Conservation (phyloP, 2,329 filamentous ascomycete species). For the Exophiala oligosperma region DNA sequence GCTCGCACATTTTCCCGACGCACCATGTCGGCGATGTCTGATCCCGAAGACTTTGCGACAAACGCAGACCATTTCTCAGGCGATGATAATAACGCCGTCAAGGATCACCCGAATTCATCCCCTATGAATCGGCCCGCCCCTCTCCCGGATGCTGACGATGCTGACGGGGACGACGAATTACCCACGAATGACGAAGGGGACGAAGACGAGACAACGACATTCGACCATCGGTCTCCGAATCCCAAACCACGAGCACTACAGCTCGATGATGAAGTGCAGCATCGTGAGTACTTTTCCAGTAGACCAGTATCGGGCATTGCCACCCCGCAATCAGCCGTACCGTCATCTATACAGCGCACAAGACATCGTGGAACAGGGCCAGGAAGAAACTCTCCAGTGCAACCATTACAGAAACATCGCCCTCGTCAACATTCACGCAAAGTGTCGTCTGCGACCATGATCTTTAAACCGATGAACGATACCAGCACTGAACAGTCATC, state of each 20-base stretch:
- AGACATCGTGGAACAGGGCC: not conserved
- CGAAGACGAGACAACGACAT: constrained; percentile 37
- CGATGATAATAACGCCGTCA: constrained; percentile 38
- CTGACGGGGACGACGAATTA: constrained; percentile 88
- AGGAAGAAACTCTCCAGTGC: constrained; percentile 7
- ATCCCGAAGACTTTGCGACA: constrained; percentile 52
- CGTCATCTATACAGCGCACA: not conserved
- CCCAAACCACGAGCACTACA: not conserved
- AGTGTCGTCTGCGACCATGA: constrained; percentile 76
- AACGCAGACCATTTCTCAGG: constrained; percentile 35
- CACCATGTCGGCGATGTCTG: constrained; percentile 56
- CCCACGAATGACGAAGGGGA: constrained; percentile 74
- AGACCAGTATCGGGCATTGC: not conserved
- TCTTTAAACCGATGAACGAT: constrained; percentile 69
- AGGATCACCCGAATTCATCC: constrained; percentile 49
- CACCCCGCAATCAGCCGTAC: not conserved
- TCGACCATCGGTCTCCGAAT: constrained; percentile 9
- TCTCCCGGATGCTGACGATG: constrained; percentile 63
- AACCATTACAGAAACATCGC: constrained; percentile 6
- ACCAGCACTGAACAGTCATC: constrained; percentile 22
- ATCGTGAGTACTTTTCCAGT: constrained; percentile 13
- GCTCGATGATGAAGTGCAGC: not conserved
- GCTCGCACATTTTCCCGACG: constrained; percentile 51
- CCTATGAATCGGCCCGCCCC: constrained; percentile 36
- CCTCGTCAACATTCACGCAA: constrained; percentile 66